These are phyloP conservation scores for Cyclotella choctawhatcheeana DNA, from an alignment of 108 stramenopile species.

Conservation along the genomic window DNA sequence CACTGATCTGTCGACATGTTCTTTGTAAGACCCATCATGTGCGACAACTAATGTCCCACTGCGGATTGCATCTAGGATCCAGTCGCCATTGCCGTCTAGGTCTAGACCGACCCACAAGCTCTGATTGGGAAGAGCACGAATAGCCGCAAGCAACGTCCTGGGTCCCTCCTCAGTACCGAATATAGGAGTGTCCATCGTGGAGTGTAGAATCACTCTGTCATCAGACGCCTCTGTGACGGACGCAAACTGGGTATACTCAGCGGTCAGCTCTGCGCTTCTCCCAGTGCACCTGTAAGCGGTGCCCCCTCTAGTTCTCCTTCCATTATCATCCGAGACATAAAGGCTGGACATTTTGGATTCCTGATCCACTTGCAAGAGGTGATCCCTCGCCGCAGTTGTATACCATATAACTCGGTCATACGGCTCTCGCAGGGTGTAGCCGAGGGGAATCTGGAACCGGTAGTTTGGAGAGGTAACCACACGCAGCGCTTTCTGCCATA, in stretches of 20 bases:
- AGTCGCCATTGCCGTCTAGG: constrained; percentile 10
- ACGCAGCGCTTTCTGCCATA: neutral
- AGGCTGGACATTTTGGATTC: neutral
- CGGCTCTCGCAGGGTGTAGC: neutral
- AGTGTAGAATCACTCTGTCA: neutral
- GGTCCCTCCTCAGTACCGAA: neutral
- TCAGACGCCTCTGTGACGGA: neutral
- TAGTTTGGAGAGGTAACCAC: neutral
- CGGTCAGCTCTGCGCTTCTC: neutral
- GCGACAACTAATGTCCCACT: neutral
- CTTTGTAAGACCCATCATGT: constrained; percentile 7
- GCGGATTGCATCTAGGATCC: neutral
- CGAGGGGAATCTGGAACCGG: neutral
- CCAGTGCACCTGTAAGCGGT: neutral
- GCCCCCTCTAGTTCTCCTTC: neutral
- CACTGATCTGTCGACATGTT: neutral
- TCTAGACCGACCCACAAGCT: neutral
- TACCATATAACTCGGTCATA: neutral
- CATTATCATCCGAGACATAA: too few species aligned
- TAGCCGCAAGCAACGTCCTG: neutral
- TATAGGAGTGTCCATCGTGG: neutral
- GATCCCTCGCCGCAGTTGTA: neutral
- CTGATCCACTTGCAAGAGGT: neutral
- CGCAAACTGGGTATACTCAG: neutral
- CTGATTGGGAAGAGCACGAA: neutral